Evolutionary conservation across 140 eudicot genomes (phyloP).

Genomic region (Bidens hawaiensis): DNA sequence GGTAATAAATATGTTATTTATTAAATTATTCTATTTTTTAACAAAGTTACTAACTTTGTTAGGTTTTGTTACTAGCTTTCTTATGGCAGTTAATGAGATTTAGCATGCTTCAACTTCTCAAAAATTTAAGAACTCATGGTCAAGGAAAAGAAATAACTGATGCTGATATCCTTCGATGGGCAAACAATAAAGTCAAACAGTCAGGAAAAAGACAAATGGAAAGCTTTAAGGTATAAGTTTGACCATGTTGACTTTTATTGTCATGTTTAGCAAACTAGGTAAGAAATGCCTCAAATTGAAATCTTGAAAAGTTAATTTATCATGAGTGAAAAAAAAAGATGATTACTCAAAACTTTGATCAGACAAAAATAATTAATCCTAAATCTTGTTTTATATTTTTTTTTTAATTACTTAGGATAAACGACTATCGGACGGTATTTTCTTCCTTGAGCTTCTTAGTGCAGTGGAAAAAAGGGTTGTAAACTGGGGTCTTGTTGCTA

Average conservation of each 20-base stretch:
- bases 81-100: neutral
- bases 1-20: too few relatives aligned
- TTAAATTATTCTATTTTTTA: too few relatives aligned
- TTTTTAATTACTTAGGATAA: constrained; percentile 58
- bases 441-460: constrained; percentile 86
- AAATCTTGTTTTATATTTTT: neutral
- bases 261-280: neutral
- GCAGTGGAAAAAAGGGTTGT: constrained; percentile 85
- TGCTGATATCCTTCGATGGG: constrained; percentile 77
- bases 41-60: too few relatives aligned
- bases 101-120: neutral
- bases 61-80: neutral
- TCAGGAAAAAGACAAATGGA: constrained; percentile 64
- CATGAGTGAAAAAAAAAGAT: neutral
- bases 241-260: neutral
- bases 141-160: constrained; percentile 76
- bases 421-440: constrained; percentile 58
- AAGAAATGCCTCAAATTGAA: neutral
- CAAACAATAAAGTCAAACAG: constrained; percentile 65
- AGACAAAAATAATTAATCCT: neutral
- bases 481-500: constrained; percentile 85
- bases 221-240: constrained; percentile 63
- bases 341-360: neutral
- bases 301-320: neutral
- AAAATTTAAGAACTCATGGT: constrained; percentile 61